These are phyloP conservation scores for Filosporella fistucella DNA, from an alignment of 495 filamentous ascomycete species.

Conservation along the genomic window DNA sequence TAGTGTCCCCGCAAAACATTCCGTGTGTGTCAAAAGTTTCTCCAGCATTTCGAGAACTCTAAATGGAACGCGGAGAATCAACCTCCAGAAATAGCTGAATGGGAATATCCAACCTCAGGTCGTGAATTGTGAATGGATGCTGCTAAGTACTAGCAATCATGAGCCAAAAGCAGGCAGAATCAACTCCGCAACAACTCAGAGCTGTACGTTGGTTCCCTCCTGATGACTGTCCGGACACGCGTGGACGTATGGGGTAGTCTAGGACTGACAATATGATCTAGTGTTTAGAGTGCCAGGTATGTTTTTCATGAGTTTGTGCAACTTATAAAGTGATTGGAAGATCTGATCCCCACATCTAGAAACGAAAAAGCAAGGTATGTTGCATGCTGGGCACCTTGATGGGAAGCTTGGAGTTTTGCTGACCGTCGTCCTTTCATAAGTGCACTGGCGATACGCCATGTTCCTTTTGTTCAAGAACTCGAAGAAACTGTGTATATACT, in stretches of 20 bases:
- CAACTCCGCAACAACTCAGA: neutral
- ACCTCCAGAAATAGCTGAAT: too few species aligned
- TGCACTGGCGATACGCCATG: constrained; percentile 29
- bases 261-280: neutral
- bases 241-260: neutral
- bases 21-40: too few species aligned
- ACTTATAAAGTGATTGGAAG: neutral
- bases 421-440: neutral
- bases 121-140: too few species aligned
- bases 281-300: constrained; percentile 13
- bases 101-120: too few species aligned
- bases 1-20: too few species aligned
- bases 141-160: too few species aligned
- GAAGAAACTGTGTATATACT: constrained; percentile 26
- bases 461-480: constrained; percentile 24
- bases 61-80: too few species aligned
- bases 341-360: constrained; percentile 3
- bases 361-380: constrained; percentile 13
- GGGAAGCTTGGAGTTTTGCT: neutral
- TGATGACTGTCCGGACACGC: too few species aligned
- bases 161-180: neutral
- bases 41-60: too few species aligned
- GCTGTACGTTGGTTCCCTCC: neutral
- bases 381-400: neutral
- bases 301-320: neutral